Base-by-base conservation (phyloP, 257 asterid genomes). In the Ehretia macrophylla region DNA sequence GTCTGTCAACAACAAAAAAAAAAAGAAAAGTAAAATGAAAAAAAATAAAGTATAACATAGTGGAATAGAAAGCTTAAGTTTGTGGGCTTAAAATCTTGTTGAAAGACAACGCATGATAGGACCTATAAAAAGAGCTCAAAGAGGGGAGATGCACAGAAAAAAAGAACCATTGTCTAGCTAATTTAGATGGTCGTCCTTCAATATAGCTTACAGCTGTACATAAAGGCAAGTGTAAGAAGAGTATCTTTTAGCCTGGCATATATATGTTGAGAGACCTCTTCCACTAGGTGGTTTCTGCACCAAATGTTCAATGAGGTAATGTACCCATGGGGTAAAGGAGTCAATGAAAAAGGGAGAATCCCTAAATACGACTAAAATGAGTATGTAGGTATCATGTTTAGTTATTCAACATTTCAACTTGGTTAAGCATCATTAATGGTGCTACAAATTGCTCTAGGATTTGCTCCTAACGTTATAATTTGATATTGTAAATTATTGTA, bases 171-270 rank as follows among this genome's bases (percentile, higher is more conserved):
- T 42, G 35, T n/a, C 4, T 27, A 14, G 54, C 64, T 32, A 62
- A 58, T 17, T 63, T 51, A 21, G 53, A 39, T 55, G 67, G 44
- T 44, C 46, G 60, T 61, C 79, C 82, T 61, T 69, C 68, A 69
- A 65, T 56, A 51, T 40, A 65, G 53, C 23, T 49, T 52, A 65
- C 76, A 77, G 71, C 76, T 76, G 73, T 65, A 58, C 48, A 39
- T 18, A 64, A 60, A 64, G 50, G 60, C 42, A 58, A 71, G 56
- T 27, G 16, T 14, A 51, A 53, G 37, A 23, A 32, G 35, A 11
- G 60, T 50, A 58, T 58, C 65, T 59, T 66, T 38, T 51, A 40
- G 49, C 55, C 60, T 51, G 48, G 48, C 60, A 51, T n/a, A n/a
- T n/a, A n/a, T n/a, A n/a, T 66, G 22, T 38, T 42, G 20, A 14